A percentile compares a stretch with the other conserved stretches of the same genome.
phyloP scores from a whole-genome alignment of 257 asterid species.

The Gentiana dahurica region DNA sequence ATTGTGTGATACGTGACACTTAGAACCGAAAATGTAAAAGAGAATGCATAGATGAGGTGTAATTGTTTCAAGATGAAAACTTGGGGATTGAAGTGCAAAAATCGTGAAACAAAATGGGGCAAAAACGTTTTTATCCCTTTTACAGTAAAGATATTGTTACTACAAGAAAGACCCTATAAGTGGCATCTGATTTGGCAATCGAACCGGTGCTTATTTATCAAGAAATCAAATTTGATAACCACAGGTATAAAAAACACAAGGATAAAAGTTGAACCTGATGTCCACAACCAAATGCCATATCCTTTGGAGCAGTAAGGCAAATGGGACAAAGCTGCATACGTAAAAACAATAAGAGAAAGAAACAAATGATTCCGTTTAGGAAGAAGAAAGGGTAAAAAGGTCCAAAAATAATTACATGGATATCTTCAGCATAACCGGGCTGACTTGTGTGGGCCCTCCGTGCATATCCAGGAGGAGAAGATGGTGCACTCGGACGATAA shows the following conservation, averaged over 20 bases:
- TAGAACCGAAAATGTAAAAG: constrained; percentile 41
- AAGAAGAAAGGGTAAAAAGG: background rate
- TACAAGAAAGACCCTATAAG: constrained; percentile 69
- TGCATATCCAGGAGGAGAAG: constrained; percentile 32
- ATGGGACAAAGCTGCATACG: constrained; percentile 75
- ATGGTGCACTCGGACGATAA: constrained; percentile 65
- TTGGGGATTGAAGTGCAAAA: background rate
- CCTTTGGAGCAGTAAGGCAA: constrained; percentile 60
- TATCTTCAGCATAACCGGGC: constrained; percentile 49
- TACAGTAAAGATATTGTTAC: constrained; percentile 47
- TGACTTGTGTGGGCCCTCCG: constrained; percentile 25
- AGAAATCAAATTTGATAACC: constrained; percentile 66
- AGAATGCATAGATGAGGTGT: constrained; percentile 91
- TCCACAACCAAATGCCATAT: constrained; percentile 97
- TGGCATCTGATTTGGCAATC: too few species aligned
- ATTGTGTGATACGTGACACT: too few species aligned
- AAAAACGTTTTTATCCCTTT: constrained; percentile 89
- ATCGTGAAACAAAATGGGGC: constrained; percentile 30
- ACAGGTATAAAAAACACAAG: constrained; percentile 1
- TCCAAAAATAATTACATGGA: constrained; percentile 34
- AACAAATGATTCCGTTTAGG: background rate
- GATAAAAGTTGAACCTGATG: constrained; percentile 52
- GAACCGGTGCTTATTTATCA: too few species aligned
- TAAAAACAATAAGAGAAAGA: background rate
- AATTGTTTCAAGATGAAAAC: constrained; percentile 31